Conservation (phyloP, 1,284 basidiomycete species). For the Leccinum cinnamomeum region DNA sequence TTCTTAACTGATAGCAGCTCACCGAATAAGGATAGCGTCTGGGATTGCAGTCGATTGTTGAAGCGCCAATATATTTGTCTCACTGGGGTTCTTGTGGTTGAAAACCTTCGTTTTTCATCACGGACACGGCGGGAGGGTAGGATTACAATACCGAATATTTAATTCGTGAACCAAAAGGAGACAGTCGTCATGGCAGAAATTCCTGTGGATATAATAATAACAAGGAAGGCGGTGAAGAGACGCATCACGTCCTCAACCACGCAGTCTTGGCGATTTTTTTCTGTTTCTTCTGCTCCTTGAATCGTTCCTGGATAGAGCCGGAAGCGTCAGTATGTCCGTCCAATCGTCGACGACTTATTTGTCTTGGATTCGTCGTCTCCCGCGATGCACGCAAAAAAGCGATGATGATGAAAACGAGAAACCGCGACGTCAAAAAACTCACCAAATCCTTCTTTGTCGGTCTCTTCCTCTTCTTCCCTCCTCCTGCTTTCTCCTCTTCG, state of each 20-base stretch:
- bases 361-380: slow-evolving; percentile 24
- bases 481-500: slow-evolving; percentile 53
- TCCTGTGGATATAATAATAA: background rate
- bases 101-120: background rate
- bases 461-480: slow-evolving; percentile 70
- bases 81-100: background rate
- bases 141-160: slow-evolving; percentile 2
- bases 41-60: too few relatives aligned
- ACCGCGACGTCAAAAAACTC: slow-evolving; percentile 15
- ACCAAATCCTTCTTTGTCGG: slow-evolving; percentile 88
- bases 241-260: slow-evolving; percentile 69
- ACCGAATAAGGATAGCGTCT: too few relatives aligned
- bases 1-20: too few relatives aligned
- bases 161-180: background rate
- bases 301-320: slow-evolving; percentile 65
- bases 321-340: slow-evolving; percentile 28
- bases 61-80: background rate
- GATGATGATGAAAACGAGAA: slow-evolving; percentile 13
- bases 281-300: slow-evolving; percentile 79
- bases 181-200: background rate
- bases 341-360: slow-evolving; percentile 13
- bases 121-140: background rate
- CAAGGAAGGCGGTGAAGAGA: background rate
- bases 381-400: slow-evolving; percentile 22
- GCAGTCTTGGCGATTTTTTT: slow-evolving; percentile 88